A percentile compares a stretch with the other conserved stretches of the same genome.
phyloP scores from a whole-genome alignment of 208 protist genomes.

The Acanthamoeba lenticulata region DNA sequence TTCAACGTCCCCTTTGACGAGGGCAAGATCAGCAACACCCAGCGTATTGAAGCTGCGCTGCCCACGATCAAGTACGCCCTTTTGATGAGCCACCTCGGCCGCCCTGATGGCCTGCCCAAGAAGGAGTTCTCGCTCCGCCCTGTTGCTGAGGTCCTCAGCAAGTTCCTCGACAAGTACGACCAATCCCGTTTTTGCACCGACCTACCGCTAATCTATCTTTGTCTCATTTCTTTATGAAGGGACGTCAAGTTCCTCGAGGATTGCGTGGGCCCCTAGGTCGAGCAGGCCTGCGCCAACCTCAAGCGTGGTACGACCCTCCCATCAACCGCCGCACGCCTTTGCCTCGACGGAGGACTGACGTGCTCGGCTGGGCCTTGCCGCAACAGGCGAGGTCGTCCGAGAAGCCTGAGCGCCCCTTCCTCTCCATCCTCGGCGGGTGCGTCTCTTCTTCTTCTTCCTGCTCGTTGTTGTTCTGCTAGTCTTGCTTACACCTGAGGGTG shows the following conservation, averaged over 20 bases:
- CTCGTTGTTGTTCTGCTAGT: background rate
- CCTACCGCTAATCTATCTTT: background rate
- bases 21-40: constrained; percentile 93
- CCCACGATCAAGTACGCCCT: constrained; percentile 96
- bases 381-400: constrained; percentile 67
- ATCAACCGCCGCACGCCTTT: constrained; percentile 86
- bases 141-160: constrained; percentile 92
- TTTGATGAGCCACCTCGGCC: constrained; percentile 97
- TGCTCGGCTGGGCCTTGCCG: background rate
- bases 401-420: constrained; percentile 90
- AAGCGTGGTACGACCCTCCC: constrained; percentile 46
- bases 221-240: background rate
- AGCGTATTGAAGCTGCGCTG: constrained; percentile 94
- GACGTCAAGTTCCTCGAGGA: constrained; percentile 88
- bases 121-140: constrained; percentile 92
- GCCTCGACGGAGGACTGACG: constrained; percentile 74
- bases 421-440: constrained; percentile 97
- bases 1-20: constrained; percentile 96
- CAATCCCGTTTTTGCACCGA: constrained; percentile 81
- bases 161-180: constrained; percentile 87
- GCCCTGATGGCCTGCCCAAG: constrained; percentile 93
- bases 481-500: too few species aligned
- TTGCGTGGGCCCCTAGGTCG: constrained; percentile 92
- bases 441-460: too few species aligned
- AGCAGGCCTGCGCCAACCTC: constrained; percentile 83